These are phyloP conservation scores for Dioscorea alata DNA, from an alignment of 106 monocot genomes.

Conservation along the genomic window DNA sequence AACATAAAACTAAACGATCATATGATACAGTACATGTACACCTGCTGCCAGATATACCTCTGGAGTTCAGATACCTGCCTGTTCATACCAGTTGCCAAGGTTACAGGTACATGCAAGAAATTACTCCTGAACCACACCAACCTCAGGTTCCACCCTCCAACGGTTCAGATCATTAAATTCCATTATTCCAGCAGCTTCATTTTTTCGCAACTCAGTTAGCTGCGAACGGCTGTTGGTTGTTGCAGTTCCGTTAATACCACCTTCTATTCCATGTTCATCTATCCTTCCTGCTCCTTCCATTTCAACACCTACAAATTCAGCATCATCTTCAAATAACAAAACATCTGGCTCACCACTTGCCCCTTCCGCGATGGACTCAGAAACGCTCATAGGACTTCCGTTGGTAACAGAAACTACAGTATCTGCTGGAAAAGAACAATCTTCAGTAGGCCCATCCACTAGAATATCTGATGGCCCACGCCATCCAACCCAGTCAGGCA, in stretches of 20 bases:
- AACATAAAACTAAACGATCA: background rate
- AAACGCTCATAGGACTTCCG: background rate
- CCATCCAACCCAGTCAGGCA: conserved; percentile 45
- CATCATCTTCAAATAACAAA: conserved; percentile 24
- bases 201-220: background rate
- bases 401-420: background rate
- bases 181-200: conserved; percentile 13
- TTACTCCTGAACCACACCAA: conserved; percentile 35
- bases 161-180: conserved; percentile 20
- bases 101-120: background rate
- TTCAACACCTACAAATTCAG: conserved; percentile 24
- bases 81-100: background rate
- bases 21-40: conserved; percentile 6
- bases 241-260: background rate
- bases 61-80: background rate
- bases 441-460: conserved; percentile 10
- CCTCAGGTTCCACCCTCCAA: conserved; percentile 31
- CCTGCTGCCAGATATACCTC: background rate
- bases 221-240: background rate
- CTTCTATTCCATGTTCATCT: background rate
- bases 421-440: background rate
- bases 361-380: background rate
- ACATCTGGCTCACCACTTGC: background rate
- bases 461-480: conserved; percentile 22
- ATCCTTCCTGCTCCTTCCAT: conserved; percentile 7